Evolutionary conservation across 306 rosid genomes (phyloP).

Genomic region (Quercus berberidifolia): DNA sequence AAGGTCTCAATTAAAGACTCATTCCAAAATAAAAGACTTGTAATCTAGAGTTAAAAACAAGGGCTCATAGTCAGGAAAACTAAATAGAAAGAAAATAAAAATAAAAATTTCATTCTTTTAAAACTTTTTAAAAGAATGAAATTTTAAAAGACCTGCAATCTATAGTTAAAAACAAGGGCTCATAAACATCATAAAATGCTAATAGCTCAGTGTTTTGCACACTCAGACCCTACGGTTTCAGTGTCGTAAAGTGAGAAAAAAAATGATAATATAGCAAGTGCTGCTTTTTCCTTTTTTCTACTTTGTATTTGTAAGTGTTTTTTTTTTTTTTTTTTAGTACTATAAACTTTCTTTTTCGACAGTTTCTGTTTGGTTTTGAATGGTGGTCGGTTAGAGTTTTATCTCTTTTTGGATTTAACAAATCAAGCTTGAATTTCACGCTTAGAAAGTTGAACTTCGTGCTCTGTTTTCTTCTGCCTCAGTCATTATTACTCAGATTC

Average conservation of each 20-base stretch:
- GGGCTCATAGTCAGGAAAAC: no score
- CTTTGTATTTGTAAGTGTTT: neutral
- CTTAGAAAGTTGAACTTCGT: conserved; percentile 32
- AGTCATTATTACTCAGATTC: conserved; percentile 8
- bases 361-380: conserved; percentile 39
- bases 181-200: neutral
- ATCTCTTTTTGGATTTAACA: conserved; percentile 13
- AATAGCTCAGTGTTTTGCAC: neutral
- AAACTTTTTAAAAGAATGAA: no score
- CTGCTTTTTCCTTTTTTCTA: conserved; percentile 24
- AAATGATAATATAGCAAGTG: neutral
- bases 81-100: no score
- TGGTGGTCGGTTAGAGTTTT: conserved; percentile 32
- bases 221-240: conserved; percentile 17
- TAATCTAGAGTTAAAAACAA: no score
- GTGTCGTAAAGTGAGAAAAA: conserved; percentile 33
- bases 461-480: conserved; percentile 11
- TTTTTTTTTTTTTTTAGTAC: neutral
- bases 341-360: neutral
- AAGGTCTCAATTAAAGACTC: no score
- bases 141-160: no score
- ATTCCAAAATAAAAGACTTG: no score
- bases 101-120: no score
- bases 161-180: no score
- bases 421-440: conserved; percentile 56